A percentile compares a stretch with the other conserved stretches of the same genome.
These are phyloP conservation scores for Trichoderma guizhouense DNA, from an alignment of 2,329 filamentous ascomycete species.

Conservation along the genomic window DNA sequence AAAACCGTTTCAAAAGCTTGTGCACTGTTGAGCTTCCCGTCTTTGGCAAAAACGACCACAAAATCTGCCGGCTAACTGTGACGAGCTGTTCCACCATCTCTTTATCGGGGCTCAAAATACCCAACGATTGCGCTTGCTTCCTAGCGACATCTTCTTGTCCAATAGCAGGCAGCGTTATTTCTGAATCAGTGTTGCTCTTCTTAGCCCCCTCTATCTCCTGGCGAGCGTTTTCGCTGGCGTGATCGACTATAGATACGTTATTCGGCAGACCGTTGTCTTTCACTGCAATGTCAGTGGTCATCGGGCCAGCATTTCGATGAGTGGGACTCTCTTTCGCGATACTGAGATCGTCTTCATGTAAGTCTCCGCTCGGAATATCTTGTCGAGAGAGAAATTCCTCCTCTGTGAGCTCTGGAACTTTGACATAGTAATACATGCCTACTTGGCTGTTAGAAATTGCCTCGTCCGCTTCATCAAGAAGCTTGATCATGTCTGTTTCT, in stretches of 20 bases:
- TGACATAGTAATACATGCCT: neutral
- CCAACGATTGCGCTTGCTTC: neutral
- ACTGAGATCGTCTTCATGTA: neutral
- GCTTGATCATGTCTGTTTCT: neutral
- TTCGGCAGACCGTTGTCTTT: neutral
- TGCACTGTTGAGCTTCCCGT: neutral
- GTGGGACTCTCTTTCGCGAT: neutral
- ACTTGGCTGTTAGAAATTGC: neutral
- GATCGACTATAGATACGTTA: neutral
- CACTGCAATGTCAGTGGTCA: neutral
- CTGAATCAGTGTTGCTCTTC: neutral
- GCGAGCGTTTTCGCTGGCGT: neutral
- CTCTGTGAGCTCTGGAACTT: neutral
- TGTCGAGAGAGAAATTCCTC: neutral
- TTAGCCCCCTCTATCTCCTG: neutral
- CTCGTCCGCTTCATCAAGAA: neutral
- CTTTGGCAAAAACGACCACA: neutral
- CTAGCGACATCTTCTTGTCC: neutral
- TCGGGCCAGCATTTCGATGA: neutral
- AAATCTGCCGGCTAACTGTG: neutral
- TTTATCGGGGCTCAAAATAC: neutral
- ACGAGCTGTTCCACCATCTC: neutral
- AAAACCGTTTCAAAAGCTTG: neutral
- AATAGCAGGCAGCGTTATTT: neutral
- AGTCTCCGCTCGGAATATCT: neutral